Evolutionary conservation across 192 early-diverging fungal species (phyloP).

Genomic region (Geranomyces variabilis): DNA sequence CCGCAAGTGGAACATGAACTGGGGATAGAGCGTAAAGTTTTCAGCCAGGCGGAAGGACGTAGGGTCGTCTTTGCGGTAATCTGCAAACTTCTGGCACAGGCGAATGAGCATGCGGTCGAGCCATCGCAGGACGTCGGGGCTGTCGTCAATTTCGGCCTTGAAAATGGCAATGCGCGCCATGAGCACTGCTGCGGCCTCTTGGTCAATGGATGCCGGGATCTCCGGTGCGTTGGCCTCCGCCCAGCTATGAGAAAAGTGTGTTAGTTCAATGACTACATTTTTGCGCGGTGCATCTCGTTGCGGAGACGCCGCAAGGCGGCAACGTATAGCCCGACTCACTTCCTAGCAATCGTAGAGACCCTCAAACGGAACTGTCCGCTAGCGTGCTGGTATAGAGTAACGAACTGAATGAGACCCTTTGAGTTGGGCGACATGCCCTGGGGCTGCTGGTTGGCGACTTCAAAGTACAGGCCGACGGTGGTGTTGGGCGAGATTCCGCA

Average conservation of each 20-base stretch:
- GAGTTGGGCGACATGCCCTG: constrained; percentile 80
- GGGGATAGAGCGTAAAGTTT: constrained; percentile 98
- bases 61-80: constrained; percentile 95
- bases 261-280: not conserved
- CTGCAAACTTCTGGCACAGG: constrained; percentile 95
- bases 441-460: constrained; percentile 84
- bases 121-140: constrained; percentile 95
- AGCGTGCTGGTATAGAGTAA: constrained; percentile 95
- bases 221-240: constrained; percentile 83
- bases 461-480: constrained; percentile 92
- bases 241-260: constrained; percentile 36
- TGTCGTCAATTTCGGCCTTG: constrained; percentile 97
- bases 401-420: constrained; percentile 90
- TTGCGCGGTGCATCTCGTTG: not conserved
- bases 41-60: constrained; percentile 84
- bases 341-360: constrained; percentile 94
- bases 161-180: constrained; percentile 97
- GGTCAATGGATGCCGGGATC: constrained; percentile 92
- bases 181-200: constrained; percentile 95
- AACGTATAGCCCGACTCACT: constrained; percentile 45
- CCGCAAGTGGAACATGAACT: constrained; percentile 99
- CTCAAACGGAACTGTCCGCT: constrained; percentile 86
- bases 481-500: constrained; percentile 84
- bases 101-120: constrained; percentile 98
- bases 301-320: not conserved